Conservation (phyloP, 2,329 filamentous ascomycete species). For the Ceratocystis huliohia region DNA sequence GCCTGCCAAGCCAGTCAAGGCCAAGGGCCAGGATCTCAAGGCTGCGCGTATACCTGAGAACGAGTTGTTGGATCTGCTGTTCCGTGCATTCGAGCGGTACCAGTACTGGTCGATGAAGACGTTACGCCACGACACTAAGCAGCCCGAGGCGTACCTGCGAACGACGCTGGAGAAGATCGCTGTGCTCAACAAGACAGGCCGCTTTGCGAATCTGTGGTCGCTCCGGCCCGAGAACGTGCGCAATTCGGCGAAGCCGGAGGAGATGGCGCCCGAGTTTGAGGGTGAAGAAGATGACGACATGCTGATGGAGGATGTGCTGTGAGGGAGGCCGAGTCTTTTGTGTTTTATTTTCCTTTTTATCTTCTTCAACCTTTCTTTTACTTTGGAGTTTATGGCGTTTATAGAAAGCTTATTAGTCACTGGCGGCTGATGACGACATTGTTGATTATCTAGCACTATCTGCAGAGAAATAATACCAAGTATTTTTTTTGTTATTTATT, state of each 20-base stretch:
- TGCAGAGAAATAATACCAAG: slow-evolving; percentile 3
- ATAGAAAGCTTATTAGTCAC: background rate
- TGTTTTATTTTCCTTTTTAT: slow-evolving; percentile 10
- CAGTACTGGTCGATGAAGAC: slow-evolving; percentile 91
- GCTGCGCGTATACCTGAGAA: slow-evolving; percentile 79
- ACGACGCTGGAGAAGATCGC: slow-evolving; percentile 74
- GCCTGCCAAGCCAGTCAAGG: slow-evolving; percentile 37
- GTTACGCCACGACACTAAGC: slow-evolving; percentile 61
- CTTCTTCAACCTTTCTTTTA: background rate
- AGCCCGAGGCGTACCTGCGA: slow-evolving; percentile 88
- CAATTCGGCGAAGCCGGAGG: slow-evolving; percentile 31
- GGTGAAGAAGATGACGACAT: slow-evolving; percentile 55
- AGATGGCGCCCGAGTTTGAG: slow-evolving; percentile 37
- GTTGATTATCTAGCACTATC: slow-evolving; percentile 5
- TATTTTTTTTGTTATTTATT: background rate
- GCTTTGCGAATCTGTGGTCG: slow-evolving; percentile 76
- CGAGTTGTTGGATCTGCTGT: slow-evolving; percentile 75
- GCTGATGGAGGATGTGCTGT: slow-evolving; percentile 63
- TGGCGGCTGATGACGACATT: background rate
- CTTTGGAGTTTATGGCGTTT: slow-evolving; percentile 14
- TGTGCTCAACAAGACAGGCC: slow-evolving; percentile 66
- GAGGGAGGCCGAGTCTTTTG: background rate
- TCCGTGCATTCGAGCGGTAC: slow-evolving; percentile 70
- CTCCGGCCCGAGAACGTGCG: slow-evolving; percentile 53
- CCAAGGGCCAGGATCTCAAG: slow-evolving; percentile 63